Base-by-base conservation (phyloP, 495 filamentous ascomycete genomes). In the Neurospora sp. region DNA sequence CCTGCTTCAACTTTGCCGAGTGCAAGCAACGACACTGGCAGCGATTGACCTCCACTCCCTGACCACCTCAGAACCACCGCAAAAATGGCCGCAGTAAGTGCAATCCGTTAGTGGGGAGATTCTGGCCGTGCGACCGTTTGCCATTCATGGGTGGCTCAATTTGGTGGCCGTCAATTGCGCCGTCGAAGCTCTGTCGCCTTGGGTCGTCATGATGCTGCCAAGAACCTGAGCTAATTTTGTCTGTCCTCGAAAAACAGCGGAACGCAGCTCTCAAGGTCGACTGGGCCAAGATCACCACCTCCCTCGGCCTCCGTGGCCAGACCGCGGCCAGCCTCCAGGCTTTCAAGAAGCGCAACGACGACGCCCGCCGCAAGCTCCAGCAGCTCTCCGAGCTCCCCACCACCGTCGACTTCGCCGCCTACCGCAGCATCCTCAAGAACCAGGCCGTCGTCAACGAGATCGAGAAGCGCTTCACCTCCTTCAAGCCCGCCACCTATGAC, bases 341-440 rank as follows among this genome's bases (percentile, higher is more conserved):
- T 76, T 99, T 99, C 91, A 99, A 99, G 88, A 95, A 97, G 90
- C 96, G 96, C 85, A 98, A 98, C 87, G 96, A 99, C 77, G 94
- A 98, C 80, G 94, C 93, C 81, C 95, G 96, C 85, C 94, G 96
- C 85, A 94, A 94, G 85, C 87, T 98, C 41, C 87, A 88, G 81
- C 71, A 89, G 59, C 92, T 98, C 53, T 88, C 87, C 68, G 91
- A 96, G 79, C 89, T 90, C 78, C 87, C 94, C 69, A 91, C 92
- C 81, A 86, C 88, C 40, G 87, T 99, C 84, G 94, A 99, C 89
- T 98, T 98, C 86, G 82, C 89, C 74, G 87, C 93, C 83, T 99
- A 98, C 93, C 94, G 96, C 85, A 83, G 85, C 79, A 79, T 91
- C 76, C 91, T 99, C 75, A 97, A 97, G 88, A 98, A 99, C 91